Base-by-base conservation (phyloP, 2,329 filamentous ascomycete species). In the Lomentospora prolificans region DNA sequence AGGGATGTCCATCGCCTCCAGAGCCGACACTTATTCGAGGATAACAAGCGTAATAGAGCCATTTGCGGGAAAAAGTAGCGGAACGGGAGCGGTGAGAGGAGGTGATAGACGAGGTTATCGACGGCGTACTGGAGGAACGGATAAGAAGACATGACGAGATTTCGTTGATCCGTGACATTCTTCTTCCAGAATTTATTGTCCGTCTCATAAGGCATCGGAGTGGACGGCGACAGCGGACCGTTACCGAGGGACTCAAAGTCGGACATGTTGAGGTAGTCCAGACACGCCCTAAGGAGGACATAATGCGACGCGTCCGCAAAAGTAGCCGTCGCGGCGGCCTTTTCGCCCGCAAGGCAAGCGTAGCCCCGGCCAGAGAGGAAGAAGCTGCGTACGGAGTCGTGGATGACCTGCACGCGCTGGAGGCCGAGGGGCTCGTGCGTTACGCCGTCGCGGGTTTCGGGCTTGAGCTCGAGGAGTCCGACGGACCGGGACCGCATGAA, bases 1-100 rank as follows among this genome's bases (percentile, higher is more conserved):
- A 69, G 58, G 4, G 60, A 58, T 0, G 66, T 69, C 67, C 67
- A 70, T 3, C 66, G 58, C 30, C 63, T 60, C 67, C 67, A 70
- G n/a, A 70, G 58, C 0, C 66, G 62, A 56, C 62, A 67, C 0
- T 60, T 28, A 48, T 67, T 59, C 1, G 60, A 61, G 1, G 64
- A 56, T 2, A 70, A 55, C 1, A 60, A 36, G 1, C 53, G 41
- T 4, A 70, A 55, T 1, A 70, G 41, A 2, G 61, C 60, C 4
- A 53, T 55, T 57, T 69, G 67, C 2, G 67, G 67, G 1, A 67
- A 61, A 56, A 68, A 65, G 57, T 68, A 67, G 7, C 66, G 63
- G 56, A 66, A 67, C 9, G 58, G 52, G 0, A 58, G 50, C 1
- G 67, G 66, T 5, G 59, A 59, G 8, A 70, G 64, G 22, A 70